Evolutionary conservation across 2,329 filamentous ascomycete species (phyloP), one percentile per base, ranked within the genome.

Genomic region (Calonectria pauciramosa): DNA sequence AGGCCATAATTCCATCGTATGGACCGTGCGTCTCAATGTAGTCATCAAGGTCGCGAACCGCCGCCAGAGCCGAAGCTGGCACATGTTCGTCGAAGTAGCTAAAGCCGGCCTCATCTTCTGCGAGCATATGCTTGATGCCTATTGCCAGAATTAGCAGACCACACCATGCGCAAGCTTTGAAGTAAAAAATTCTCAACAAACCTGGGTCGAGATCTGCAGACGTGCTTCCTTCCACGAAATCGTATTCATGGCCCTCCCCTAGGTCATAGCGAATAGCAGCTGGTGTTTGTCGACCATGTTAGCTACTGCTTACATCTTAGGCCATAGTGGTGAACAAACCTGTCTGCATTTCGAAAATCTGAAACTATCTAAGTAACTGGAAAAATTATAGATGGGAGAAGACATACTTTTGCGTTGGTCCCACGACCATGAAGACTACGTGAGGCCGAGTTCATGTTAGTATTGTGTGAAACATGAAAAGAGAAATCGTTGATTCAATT

Each of bases 321-420:
- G 6, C 20, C 18, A 10, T 8, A 36, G 4, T 14, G 14, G 2
- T 28, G 13, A 9, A 47, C 60, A 14, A 32, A 65, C 60, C 60
- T 49, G 41, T 65, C 13, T 65, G 60, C 60, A 65, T 65, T n/a
- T 65, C 60, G 11, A 65, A 65, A 49, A 65, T 65, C 60, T 65
- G 23, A 16, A 28, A 20, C 23, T 8, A 11, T 20, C 18, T 60
- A 23, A 63, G 56, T 4, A 16, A 18, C 34, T 41, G 18, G 44
- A n/a, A 30, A 47, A 16, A 13, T 32, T 49, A 6, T 9, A 18
- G 8, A 14, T 5, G 8, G 10, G 20, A 65, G 41, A 1, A 34
- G 9, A 23, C 60, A 16, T n/a, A 65, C 60, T 28, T 65, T 65
- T 20, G 60, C 38, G 41, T 44, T 65, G 44, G 60, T 65, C 20